phyloP scores from a whole-genome alignment of 139 green algal genomes.

The Closterium sp. region DNA sequence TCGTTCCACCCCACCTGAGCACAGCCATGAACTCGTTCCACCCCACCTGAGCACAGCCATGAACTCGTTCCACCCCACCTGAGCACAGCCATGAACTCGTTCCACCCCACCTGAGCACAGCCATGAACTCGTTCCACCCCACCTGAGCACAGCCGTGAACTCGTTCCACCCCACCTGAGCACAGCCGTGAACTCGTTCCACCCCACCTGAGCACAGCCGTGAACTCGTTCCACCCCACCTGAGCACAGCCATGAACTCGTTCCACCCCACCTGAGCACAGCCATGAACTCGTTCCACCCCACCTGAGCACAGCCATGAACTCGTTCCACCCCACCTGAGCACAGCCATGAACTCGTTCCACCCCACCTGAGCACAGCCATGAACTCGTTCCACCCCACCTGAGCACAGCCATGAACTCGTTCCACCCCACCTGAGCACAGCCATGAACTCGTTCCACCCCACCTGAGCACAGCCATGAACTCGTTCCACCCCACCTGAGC shows the following conservation, averaged over 20 bases:
- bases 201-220: no score
- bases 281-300: slow-evolving; percentile 84
- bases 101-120: slow-evolving; percentile 74
- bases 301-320: slow-evolving; percentile 60
- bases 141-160: slow-evolving; percentile 60
- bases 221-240: no score
- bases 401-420: slow-evolving; percentile 69
- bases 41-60: slow-evolving; percentile 64
- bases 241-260: slow-evolving; percentile 69
- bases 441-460: slow-evolving; percentile 84
- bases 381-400: slow-evolving; percentile 89
- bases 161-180: slow-evolving; percentile 86
- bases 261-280: slow-evolving; percentile 74
- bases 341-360: slow-evolving; percentile 79
- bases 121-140: slow-evolving; percentile 84
- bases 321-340: slow-evolving; percentile 86
- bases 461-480: slow-evolving; percentile 60
- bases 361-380: slow-evolving; percentile 64
- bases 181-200: slow-evolving; percentile 79
- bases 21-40: slow-evolving; percentile 79
- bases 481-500: slow-evolving; percentile 86
- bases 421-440: slow-evolving; percentile 74
- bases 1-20: slow-evolving; percentile 86
- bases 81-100: slow-evolving; percentile 69
- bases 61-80: slow-evolving; percentile 89